Evolutionary conservation across 805 yeast species (phyloP).

Genomic region (Teunomyces lycoperdinae): DNA sequence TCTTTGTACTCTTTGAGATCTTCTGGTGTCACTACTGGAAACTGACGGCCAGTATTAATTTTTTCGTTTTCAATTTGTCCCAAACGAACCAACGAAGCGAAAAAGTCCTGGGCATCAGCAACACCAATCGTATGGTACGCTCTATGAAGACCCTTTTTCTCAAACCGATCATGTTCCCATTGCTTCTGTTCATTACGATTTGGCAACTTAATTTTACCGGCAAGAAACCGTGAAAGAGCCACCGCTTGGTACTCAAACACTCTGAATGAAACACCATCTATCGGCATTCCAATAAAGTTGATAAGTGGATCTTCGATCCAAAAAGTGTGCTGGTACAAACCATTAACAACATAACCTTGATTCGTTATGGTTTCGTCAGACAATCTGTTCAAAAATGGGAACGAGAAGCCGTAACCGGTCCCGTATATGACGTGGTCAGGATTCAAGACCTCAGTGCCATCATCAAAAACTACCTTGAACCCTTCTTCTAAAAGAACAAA

Average conservation of each 20-base stretch:
- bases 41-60: conserved; percentile 17
- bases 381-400: conserved; percentile 51
- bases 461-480: conserved; percentile 40
- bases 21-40: conserved; percentile 18
- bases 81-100: conserved; percentile 13
- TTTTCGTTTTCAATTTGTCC: conserved; percentile 15
- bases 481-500: conserved; percentile 20
- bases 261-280: conserved; percentile 61
- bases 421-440: conserved; percentile 65
- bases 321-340: conserved; percentile 59
- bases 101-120: conserved; percentile 13
- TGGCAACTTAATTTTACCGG: conserved; percentile 54
- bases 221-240: conserved; percentile 59
- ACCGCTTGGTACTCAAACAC: conserved; percentile 63
- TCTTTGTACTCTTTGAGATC: conserved; percentile 12
- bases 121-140: conserved; percentile 42
- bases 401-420: conserved; percentile 69
- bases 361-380: conserved; percentile 31
- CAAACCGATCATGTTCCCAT: conserved; percentile 39
- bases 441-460: conserved; percentile 43
- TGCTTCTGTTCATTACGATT: conserved; percentile 41
- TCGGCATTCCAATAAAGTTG: conserved; percentile 60
- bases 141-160: conserved; percentile 38
- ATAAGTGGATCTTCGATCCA: conserved; percentile 61
- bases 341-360: conserved; percentile 28